Base-by-base conservation (phyloP, 768 basidiomycete species). In the Xerocomus potaroensis region DNA sequence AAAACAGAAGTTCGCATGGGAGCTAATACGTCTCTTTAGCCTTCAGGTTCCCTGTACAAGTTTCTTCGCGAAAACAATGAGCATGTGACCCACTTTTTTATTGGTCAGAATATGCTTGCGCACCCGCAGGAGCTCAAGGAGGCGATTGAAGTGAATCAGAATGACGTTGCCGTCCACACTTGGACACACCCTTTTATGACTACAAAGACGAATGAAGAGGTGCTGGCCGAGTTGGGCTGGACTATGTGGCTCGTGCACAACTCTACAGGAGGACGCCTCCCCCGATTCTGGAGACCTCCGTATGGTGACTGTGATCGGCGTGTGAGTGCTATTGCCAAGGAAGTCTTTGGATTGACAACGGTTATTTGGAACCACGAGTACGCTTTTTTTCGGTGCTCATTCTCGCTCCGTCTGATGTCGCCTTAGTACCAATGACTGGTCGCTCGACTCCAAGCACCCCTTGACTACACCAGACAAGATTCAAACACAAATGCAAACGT, bases 311-410 rank as follows among this genome's bases (percentile, higher is more conserved):
- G 77, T 36, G 94, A 98, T 60, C 78, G 76, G 65, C 79, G 94
- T 39, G 88, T 95, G 26, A 73, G 79, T 30, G 83, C 91, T 4
- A 89, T 98, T 58, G 94, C 93, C 21, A 73, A 77, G 60, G 82
- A 90, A 61, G 84, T 93, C 26, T 93, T 96, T 61, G 91, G 88
- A 21, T 65, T 97, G 53, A 74, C 75, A 18, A 86, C 88, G n/a
- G 78, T 94, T 45, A 68, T 90, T 54, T 97, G 94, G 94, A 93
- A 95, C 66, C 78, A 83, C 49, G 93, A 94, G 87, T 89, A 68
- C 43, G 7, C 2, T 39, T 18, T 52, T 19, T 18, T 5, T 30
- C 40, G 30, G 8, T 8, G 36, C 26, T n/a, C 31, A 31, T 35
- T 11, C 14, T 46, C 35, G 18, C 19, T 22, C 33, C 19, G 26